Conservation (phyloP, 1,284 basidiomycete species). For the Mycosarcoma mackinlayi region DNA sequence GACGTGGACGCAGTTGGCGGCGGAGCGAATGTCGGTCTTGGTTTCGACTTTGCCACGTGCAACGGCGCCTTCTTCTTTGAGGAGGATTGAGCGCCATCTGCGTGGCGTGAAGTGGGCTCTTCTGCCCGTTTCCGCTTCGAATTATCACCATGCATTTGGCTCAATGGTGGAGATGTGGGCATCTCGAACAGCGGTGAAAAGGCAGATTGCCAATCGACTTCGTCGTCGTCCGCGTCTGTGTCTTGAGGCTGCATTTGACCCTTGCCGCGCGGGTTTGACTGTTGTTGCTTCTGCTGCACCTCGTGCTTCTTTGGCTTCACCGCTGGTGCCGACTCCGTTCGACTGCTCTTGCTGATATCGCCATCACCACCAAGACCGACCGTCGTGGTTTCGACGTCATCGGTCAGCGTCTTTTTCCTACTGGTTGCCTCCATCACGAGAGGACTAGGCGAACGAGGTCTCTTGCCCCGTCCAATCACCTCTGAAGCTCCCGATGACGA, state of each 20-base stretch:
- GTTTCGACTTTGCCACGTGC: neutral
- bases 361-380: too few relatives aligned
- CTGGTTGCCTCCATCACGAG: neutral
- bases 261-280: too few relatives aligned
- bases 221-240: neutral
- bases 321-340: neutral
- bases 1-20: too few relatives aligned
- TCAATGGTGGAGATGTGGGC: too few relatives aligned
- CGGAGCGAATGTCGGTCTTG: too few relatives aligned
- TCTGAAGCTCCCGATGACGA: slow-evolving; percentile 15
- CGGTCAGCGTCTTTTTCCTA: neutral
- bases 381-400: neutral
- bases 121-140: neutral
- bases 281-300: neutral
- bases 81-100: too few relatives aligned
- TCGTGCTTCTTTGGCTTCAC: neutral
- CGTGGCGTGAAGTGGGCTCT: neutral
- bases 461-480: neutral
- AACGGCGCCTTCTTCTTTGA: too few relatives aligned
- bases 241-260: too few relatives aligned
- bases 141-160: too few relatives aligned
- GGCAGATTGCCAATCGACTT: neutral
- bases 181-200: neutral
- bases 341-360: too few relatives aligned
- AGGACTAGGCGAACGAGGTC: slow-evolving; percentile 2